phyloP scores from a whole-genome alignment of 257 asterid genomes.

The Solanum tarapatanum region DNA sequence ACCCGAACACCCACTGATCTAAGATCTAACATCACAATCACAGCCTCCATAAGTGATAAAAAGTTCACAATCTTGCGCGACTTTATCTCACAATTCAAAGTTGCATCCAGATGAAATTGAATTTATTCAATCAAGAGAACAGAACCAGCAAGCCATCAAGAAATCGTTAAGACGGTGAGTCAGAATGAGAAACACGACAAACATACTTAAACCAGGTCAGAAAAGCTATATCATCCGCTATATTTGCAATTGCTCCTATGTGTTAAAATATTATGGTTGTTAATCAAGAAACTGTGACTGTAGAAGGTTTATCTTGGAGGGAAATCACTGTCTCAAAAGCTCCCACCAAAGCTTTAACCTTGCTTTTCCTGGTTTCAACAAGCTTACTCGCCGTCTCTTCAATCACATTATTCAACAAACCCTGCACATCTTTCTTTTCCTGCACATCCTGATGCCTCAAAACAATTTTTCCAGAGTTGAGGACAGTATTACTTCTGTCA shows the following conservation, averaged over 20 bases:
- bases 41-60: not conserved
- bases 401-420: slow-evolving; percentile 56
- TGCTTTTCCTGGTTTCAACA: slow-evolving; percentile 69
- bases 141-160: not conserved
- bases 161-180: not conserved
- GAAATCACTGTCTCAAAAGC: slow-evolving; percentile 88
- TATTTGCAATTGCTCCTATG: not conserved
- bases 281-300: slow-evolving; percentile 21
- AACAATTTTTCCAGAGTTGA: slow-evolving; percentile 27
- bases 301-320: slow-evolving; percentile 56
- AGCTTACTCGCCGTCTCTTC: slow-evolving; percentile 90
- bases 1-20: not conserved
- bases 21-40: not conserved
- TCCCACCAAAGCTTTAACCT: slow-evolving; percentile 88
- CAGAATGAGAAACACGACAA: not conserved
- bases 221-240: not conserved
- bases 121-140: not conserved
- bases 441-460: slow-evolving; percentile 59
- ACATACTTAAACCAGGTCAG: not conserved
- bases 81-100: not conserved
- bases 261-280: not conserved
- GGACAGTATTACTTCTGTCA: slow-evolving; percentile 7
- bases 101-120: not conserved
- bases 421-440: slow-evolving; percentile 68
- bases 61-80: not conserved